Base-by-base conservation (phyloP, 2,329 filamentous ascomycete species). In the Botrytis sinoallii region DNA sequence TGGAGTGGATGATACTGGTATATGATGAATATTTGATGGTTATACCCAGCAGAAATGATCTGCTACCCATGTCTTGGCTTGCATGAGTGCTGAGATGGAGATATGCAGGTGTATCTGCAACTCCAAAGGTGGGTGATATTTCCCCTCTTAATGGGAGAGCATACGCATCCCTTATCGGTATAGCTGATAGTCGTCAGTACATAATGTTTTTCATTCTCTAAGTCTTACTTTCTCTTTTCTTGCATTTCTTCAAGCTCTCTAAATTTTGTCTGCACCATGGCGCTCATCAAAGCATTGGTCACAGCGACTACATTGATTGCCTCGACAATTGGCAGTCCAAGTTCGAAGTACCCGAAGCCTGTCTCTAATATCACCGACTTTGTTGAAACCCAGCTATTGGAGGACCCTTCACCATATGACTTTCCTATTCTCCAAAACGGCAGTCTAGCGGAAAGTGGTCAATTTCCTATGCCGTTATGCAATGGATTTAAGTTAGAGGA, bases 381-480 rank as follows among this genome's bases (percentile, higher is more conserved):
- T 40, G 79, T 82, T 52, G 78, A 79, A 6, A 79, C 77, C n/a
- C 83, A 84, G 75, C 78, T 81, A 46, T 72, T 83, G 18, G 77
- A 76, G 8, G 76, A 80, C 20, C 81, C 80, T 22, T 81, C 77
- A 75, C 77, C 78, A 46, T 83, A 81, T 76, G 79, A 84, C 70
- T 84, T 85, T 75, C 83, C 83, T 20, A 70, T 79, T 22, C 75
- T 83, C 68, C 80, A 80, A 64, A 79, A 80, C 76, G 77, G 79
- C 71, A 80, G 81, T 14, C 55, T 64, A 40, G 75, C 71, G n/a
- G 71, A 76, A 38, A 77, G 71, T 44, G 78, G 78, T 32, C 76
- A 76, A 46, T 93, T 93, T 78, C 87, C 89, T 3, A 91, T 93
- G 90, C 85, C 84, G 0, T 80, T 80, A 20, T 94, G 92, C 80